These are phyloP conservation scores for Neurospora sp. DNA, from an alignment of 495 filamentous ascomycete genomes.

Conservation along the genomic window DNA sequence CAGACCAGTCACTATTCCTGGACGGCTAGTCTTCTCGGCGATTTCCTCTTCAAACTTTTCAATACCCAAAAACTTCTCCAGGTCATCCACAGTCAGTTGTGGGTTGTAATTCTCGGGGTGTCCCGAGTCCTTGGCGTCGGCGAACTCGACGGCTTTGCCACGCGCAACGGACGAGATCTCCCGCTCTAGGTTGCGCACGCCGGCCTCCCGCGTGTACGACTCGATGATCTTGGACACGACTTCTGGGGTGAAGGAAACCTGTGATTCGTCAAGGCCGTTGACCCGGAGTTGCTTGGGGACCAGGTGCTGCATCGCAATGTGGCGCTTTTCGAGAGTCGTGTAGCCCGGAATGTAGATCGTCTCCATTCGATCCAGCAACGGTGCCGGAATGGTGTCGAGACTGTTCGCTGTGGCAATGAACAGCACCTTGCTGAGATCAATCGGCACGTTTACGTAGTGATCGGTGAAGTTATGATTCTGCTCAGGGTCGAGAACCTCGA, in stretches of 20 bases:
- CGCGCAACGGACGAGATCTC: conserved; percentile 93
- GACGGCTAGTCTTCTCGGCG: conserved; percentile 74
- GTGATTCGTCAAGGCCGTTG: conserved; percentile 64
- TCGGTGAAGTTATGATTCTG: conserved; percentile 94
- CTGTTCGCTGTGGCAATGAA: conserved; percentile 99
- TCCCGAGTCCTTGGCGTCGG: conserved; percentile 77
- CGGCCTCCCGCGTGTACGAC: conserved; percentile 94
- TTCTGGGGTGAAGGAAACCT: conserved; percentile 66
- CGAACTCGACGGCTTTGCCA: conserved; percentile 88
- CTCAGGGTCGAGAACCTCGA: conserved; percentile 96
- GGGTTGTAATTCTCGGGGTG: conserved; percentile 62
- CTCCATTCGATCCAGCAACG: conserved; percentile 96
- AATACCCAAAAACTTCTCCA: conserved; percentile 86
- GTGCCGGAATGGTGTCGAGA: conserved; percentile 88
- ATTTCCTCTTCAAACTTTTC: conserved; percentile 95
- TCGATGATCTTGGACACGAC: conserved; percentile 92
- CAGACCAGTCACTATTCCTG: conserved; percentile 92
- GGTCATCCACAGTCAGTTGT: conserved; percentile 59
- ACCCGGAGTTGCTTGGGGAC: conserved; percentile 82
- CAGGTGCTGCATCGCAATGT: conserved; percentile 87
- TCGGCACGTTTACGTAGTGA: conserved; percentile 93
- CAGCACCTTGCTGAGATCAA: conserved; percentile 91
- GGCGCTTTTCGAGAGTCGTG: conserved; percentile 94
- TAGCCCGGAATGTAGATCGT: conserved; percentile 87
- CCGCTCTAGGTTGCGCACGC: conserved; percentile 91